Conservation (phyloP, 768 basidiomycete genomes). For the Pisolithus tinctorius region DNA sequence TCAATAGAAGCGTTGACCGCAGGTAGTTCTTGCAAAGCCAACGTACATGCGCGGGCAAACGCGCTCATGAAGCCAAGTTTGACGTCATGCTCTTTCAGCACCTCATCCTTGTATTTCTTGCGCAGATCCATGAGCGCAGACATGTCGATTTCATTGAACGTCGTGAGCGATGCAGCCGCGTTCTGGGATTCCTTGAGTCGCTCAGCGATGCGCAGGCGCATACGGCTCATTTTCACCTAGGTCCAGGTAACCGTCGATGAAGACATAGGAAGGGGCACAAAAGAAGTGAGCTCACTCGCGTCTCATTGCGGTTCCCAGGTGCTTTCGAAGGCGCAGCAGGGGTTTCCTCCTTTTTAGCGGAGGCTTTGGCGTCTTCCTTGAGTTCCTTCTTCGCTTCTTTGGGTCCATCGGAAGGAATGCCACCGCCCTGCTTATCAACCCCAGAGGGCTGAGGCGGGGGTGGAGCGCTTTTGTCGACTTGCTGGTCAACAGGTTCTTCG, state of each 20-base stretch:
- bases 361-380: slow-evolving; percentile 27
- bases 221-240: slow-evolving; percentile 97
- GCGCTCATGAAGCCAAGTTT: slow-evolving; percentile 99
- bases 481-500: slow-evolving; percentile 41
- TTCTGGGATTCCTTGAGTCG: slow-evolving; percentile 98
- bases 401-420: slow-evolving; percentile 17
- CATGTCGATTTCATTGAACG: slow-evolving; percentile 99
- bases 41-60: slow-evolving; percentile 79
- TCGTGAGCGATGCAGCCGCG: slow-evolving; percentile 91
- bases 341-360: slow-evolving; percentile 21
- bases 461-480: slow-evolving; percentile 40
- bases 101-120: slow-evolving; percentile 85
- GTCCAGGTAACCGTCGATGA: background rate
- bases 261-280: background rate
- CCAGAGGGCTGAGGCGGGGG: slow-evolving; percentile 38
- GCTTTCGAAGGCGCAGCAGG: slow-evolving; percentile 27
- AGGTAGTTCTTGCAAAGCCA: slow-evolving; percentile 89
- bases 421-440: slow-evolving; percentile 16
- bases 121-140: slow-evolving; percentile 91
- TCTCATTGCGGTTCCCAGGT: slow-evolving; percentile 70
- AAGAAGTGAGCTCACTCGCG: slow-evolving; percentile 48
- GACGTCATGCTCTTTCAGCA: slow-evolving; percentile 88
- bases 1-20: slow-evolving; percentile 93
- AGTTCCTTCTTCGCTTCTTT: slow-evolving; percentile 31
- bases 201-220: slow-evolving; percentile 95